Base-by-base conservation (phyloP, 371 early-diverging fungal genomes). In the Mucor plumbeus region DNA sequence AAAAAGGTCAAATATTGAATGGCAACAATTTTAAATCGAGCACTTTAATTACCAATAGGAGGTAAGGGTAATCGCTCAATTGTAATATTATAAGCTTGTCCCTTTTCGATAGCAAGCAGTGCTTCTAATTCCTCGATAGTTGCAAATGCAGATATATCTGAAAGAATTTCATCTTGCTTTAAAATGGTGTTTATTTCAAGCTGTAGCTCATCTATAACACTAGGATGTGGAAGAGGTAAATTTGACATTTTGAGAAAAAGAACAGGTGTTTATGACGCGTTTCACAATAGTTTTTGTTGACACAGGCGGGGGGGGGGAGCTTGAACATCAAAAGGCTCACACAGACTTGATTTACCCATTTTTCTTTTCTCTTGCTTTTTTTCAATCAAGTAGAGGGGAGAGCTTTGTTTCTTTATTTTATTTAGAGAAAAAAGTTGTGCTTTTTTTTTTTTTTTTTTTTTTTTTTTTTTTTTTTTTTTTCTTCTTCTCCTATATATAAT, bases 91-190 rank as follows among this genome's bases (percentile, higher is more conserved):
- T 69, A 83, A 4, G 83, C 83, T 34, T 63, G 72, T 9, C 76
- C 79, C 58, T 75, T 60, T 63, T 83, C 83, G 40, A 78, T 58
- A 7, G 79, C 75, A 55, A 80, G 78, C 11, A 83, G 60, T 0
- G 71, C 63, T 9, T 77, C 72, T 1, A 83, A 21, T 31, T 77
- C 78, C 41, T 80, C 67, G 33, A 67, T 9, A 8, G 76, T 74
- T 5, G 71, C 39, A 11, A 31, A 31, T 0, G 54, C 7, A 0
- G 70, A 44, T 7, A 81, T 54, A 59, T 79, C 73, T 7, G 59
- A 19, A 6, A 78, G 54, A 15, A 82, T 8, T 10, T 48, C 43
- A 6, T 69, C 71, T 65, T 79, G 73, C 1, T 73, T 53, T 0
- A 76, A 44, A 3, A 79, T 19, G 11, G 57, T n/a, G 10, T 66